phyloP scores from a whole-genome alignment of 2,329 filamentous ascomycete genomes.

The Colletotrichum plurivorum region DNA sequence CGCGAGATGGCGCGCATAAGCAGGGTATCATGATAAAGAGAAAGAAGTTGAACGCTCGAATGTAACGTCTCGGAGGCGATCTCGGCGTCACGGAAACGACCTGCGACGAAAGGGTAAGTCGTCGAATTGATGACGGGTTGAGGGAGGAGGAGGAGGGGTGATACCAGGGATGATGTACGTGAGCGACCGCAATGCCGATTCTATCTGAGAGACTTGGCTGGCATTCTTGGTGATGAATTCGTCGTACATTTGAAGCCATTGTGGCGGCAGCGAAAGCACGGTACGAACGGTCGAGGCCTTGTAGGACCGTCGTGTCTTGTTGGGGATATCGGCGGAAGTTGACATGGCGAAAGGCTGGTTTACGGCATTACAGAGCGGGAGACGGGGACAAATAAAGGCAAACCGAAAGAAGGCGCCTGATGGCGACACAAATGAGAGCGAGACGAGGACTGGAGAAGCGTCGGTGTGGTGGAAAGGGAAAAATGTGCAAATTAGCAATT shows the following conservation, averaged over 20 bases:
- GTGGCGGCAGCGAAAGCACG: slow-evolving; percentile 71
- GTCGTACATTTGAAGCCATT: slow-evolving; percentile 81
- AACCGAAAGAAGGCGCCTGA: background rate
- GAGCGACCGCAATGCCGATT: slow-evolving; percentile 90
- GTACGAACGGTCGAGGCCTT: slow-evolving; percentile 33
- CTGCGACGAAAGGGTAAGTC: slow-evolving; percentile 54
- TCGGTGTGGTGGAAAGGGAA: background rate
- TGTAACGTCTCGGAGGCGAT: slow-evolving; percentile 94
- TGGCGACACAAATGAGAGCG: background rate
- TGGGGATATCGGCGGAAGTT: slow-evolving; percentile 38
- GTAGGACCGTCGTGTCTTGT: slow-evolving; percentile 36
- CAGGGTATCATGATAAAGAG: slow-evolving; percentile 92
- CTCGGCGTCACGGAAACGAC: slow-evolving; percentile 91
- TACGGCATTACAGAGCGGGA: background rate
- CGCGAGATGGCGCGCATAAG: slow-evolving; percentile 77
- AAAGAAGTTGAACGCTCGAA: slow-evolving; percentile 89
- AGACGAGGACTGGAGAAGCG: background rate
- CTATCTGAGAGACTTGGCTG: slow-evolving; percentile 93
- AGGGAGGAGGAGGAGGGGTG: slow-evolving; percentile 1
- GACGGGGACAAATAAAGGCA: background rate
- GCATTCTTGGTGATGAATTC: slow-evolving; percentile 97
- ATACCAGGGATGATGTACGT: slow-evolving; percentile 95
- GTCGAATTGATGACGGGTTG: background rate
- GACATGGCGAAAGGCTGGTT: slow-evolving; percentile 32
- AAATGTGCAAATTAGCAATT: slow-evolving; percentile 1